These are phyloP conservation scores for Musa schizocarpa DNA, from an alignment of 176 grass and related monocot species.

Conservation along the genomic window DNA sequence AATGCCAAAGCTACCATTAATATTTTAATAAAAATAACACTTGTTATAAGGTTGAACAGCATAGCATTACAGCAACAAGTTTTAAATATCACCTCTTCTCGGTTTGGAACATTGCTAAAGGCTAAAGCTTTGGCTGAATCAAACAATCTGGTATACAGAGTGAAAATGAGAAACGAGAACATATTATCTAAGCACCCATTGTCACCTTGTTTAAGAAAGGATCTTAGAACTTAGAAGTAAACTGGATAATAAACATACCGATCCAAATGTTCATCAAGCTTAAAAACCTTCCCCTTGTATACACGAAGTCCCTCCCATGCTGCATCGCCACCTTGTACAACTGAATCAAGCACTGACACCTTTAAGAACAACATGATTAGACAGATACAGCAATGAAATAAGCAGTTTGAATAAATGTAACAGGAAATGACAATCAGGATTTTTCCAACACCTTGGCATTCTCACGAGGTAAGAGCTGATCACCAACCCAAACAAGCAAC, in stretches of 20 bases:
- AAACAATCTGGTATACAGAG: constrained; percentile 47
- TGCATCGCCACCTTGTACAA: constrained; percentile 99
- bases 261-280: constrained; percentile 96
- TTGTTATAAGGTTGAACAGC: neutral
- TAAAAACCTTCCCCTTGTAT: constrained; percentile 85
- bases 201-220: neutral
- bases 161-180: constrained; percentile 12
- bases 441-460: constrained; percentile 61
- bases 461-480: constrained; percentile 75
- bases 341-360: constrained; percentile 96
- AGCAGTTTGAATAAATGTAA: constrained; percentile 6
- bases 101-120: constrained; percentile 72
- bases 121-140: constrained; percentile 97
- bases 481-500: constrained; percentile 87
- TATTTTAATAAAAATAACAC: neutral
- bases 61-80: neutral
- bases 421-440: constrained; percentile 7
- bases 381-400: constrained; percentile 13
- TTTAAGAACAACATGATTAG: constrained; percentile 36
- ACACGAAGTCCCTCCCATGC: constrained; percentile 93
- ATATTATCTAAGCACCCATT: constrained; percentile 17
- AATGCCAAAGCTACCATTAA: neutral
- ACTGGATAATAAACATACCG: constrained; percentile 25
- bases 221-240: neutral
- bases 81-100: constrained; percentile 54